Evolutionary conservation across 257 asterid species (phyloP), one percentile per base, ranked within the genome.

Genomic region (Pogostemon cablin): DNA sequence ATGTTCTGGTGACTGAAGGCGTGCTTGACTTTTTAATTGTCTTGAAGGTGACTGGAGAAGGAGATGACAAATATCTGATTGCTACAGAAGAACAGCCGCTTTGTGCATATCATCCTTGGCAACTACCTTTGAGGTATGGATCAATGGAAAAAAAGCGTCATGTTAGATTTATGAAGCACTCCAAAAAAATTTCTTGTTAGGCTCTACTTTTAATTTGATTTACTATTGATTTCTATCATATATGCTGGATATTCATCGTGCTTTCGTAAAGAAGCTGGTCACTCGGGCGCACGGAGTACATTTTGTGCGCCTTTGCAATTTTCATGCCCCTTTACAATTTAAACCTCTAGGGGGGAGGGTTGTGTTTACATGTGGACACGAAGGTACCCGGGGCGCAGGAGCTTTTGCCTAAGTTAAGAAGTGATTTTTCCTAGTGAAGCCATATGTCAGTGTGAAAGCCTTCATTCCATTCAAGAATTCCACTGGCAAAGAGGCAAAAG

Each of bases 21-120:
- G 44, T 63, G 65, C 63, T 9, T 67, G 73, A 47, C 41, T 17
- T 72, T 17, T 74, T 79, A 41, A 77, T 57, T 25, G 58, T 72
- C 59, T 43, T 39, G 81, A 70, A 93, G 97, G 96, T 93, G n/a
- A 89, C 96, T 67, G 98, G 96, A 38, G 98, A 89, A 68, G 99
- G 96, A 48, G 99, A 93, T 43, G 97, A 93, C 76, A 93, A 93
- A 72, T 91, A 93, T 83, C 83, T 93, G 67, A 93, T 93, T 79
- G 99, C 99, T 46, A 93, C 97, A 1, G 91, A 96, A 50, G 98
- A 93, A 76, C 98, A 90, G 64, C 98, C 97, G 9, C 87, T 93
- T 41, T 93, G 97, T 77, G 97, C 96, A 34, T 93, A 88, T 85
- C 97, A 90, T 62, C 96, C 96, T 57, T 74, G 96, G 0, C 85